Evolutionary conservation across 1,284 basidiomycete genomes (phyloP).

Genomic region (Apiotrichum montevideense): DNA sequence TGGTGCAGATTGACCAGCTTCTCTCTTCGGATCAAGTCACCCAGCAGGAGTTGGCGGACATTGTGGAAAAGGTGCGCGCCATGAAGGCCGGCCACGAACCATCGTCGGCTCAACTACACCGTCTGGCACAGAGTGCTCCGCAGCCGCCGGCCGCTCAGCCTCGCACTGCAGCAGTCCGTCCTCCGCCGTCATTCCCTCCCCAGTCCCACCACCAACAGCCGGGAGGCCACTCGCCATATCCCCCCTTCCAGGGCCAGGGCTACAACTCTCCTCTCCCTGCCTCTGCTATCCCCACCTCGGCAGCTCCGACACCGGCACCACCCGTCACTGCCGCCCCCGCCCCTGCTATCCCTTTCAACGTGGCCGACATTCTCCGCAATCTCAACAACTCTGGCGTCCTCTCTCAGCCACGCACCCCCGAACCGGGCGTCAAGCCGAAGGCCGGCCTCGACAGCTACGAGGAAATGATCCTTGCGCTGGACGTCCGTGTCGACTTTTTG

Average conservation of each 20-base stretch:
- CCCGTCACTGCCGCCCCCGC: conserved; percentile 1
- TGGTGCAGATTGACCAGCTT: conserved; percentile 36
- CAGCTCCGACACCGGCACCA: background rate
- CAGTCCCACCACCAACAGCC: conserved; percentile 4
- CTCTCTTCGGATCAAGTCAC: conserved; percentile 30
- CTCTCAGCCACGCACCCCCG: conserved; percentile 51
- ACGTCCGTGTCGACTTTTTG: conserved; percentile 61
- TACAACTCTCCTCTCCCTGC: conserved; percentile 5
- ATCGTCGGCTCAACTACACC: conserved; percentile 19
- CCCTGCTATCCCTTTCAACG: conserved; percentile 28
- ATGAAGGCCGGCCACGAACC: conserved; percentile 43
- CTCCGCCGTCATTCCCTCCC: conserved; percentile 6
- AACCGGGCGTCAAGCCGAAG: conserved; percentile 38
- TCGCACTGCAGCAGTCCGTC: conserved; percentile 12
- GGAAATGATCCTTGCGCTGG: conserved; percentile 61
- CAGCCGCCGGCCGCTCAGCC: conserved; percentile 6
- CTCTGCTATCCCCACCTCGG: conserved; percentile 14
- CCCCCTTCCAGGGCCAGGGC: background rate
- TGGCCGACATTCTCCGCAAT: conserved; percentile 38
- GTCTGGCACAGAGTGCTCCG: background rate
- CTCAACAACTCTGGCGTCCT: conserved; percentile 32
- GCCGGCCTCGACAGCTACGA: conserved; percentile 61
- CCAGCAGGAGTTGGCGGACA: conserved; percentile 35
- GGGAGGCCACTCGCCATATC: conserved; percentile 12
- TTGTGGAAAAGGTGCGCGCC: conserved; percentile 34